These are phyloP conservation scores for Hanseniaspora clermontiae DNA, from an alignment of 805 yeast species.

Conservation along the genomic window DNA sequence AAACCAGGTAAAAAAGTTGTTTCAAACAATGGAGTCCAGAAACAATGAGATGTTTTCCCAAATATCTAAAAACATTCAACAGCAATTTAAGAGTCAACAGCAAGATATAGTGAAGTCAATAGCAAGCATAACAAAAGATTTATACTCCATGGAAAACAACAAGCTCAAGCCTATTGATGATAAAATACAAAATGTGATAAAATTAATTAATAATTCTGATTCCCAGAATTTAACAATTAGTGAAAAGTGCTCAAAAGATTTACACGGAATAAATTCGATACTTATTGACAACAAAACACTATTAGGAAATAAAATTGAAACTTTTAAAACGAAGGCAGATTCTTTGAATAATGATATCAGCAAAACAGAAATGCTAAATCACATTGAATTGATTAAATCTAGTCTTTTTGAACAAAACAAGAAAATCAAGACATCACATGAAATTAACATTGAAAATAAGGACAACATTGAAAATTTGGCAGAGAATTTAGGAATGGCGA, in stretches of 20 bases:
- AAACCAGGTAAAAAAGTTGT: constrained; percentile 20
- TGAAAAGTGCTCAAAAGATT: constrained; percentile 16
- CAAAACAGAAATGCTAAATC: constrained; percentile 2
- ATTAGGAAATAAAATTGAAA: background rate
- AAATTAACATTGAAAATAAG: constrained; percentile 2
- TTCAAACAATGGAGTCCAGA: constrained; percentile 19
- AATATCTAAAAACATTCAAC: constrained; percentile 19
- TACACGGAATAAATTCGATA: constrained; percentile 18
- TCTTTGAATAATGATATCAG: background rate
- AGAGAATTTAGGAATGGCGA: constrained; percentile 7
- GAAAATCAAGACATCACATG: background rate
- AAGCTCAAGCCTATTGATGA: constrained; percentile 23
- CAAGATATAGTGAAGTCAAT: constrained; percentile 21
- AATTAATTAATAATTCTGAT: constrained; percentile 26
- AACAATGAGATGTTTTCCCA: constrained; percentile 19
- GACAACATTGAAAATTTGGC: constrained; percentile 5
- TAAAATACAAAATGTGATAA: constrained; percentile 25
- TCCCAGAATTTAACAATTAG: constrained; percentile 21
- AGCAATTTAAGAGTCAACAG: constrained; percentile 21
- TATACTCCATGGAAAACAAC: constrained; percentile 24
- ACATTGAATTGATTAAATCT: background rate
- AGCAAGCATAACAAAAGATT: constrained; percentile 21
- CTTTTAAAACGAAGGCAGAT: background rate
- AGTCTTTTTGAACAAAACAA: background rate
- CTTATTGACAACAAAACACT: constrained; percentile 1